A percentile compares a stretch with the other conserved stretches of the same genome.
These are phyloP conservation scores for Collybia sp. DNA, from an alignment of 768 basidiomycete genomes.

Conservation along the genomic window DNA sequence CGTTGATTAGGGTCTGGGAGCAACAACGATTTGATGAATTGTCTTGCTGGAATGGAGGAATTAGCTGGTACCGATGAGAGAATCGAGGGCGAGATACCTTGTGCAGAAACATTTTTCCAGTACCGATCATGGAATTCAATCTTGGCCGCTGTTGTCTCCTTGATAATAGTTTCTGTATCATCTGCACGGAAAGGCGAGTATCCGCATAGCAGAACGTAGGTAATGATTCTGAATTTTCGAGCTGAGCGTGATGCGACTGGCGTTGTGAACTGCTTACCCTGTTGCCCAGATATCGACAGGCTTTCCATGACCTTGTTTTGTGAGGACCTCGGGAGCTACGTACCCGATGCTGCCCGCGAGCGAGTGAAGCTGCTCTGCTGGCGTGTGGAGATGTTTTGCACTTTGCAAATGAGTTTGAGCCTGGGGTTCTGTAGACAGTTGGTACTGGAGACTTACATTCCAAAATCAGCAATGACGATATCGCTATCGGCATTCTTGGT, in stretches of 20 bases:
- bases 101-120: slow-evolving; percentile 84
- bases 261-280: slow-evolving; percentile 50
- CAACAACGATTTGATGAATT: slow-evolving; percentile 72
- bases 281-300: slow-evolving; percentile 93
- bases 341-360: slow-evolving; percentile 85
- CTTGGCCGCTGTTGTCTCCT: slow-evolving; percentile 81
- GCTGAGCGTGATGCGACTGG: slow-evolving; percentile 1
- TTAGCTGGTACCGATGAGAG: background rate
- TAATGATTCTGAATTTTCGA: slow-evolving; percentile 65
- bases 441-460: slow-evolving; percentile 61
- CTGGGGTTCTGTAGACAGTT: background rate
- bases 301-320: slow-evolving; percentile 81
- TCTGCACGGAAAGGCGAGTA: slow-evolving; percentile 93
- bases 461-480: slow-evolving; percentile 95
- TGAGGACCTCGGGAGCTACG: slow-evolving; percentile 86
- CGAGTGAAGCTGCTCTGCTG: slow-evolving; percentile 66
- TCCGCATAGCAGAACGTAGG: slow-evolving; percentile 92
- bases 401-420: slow-evolving; percentile 30
- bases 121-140: slow-evolving; percentile 92
- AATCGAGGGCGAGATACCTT: slow-evolving; percentile 42
- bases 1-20: slow-evolving; percentile 67
- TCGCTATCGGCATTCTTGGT: slow-evolving; percentile 73
- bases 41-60: slow-evolving; percentile 56
- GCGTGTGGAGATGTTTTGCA: slow-evolving; percentile 74
- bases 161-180: slow-evolving; percentile 66